Percentiles rank a stretch among this genome's conserved stretches.
Conservation (phyloP, 768 basidiomycete species). For the Mycena amicta region DNA sequence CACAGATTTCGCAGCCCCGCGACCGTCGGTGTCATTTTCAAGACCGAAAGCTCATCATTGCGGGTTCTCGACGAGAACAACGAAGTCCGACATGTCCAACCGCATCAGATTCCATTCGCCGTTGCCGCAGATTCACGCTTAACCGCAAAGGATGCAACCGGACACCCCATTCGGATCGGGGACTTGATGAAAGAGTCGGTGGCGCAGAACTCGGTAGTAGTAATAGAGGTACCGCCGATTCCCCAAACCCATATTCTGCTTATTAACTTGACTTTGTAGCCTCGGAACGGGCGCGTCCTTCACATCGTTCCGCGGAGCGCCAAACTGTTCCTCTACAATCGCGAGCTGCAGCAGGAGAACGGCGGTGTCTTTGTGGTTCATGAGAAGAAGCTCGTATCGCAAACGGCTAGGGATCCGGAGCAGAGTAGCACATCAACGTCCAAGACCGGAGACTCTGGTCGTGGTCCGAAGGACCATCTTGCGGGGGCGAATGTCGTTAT, state of each 20-base stretch:
- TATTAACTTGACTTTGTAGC: no score
- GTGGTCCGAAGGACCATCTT: constrained; percentile 80
- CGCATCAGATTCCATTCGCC: constrained; percentile 91
- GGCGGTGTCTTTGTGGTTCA: constrained; percentile 94
- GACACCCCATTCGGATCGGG: not conserved
- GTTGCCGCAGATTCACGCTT: constrained; percentile 77
- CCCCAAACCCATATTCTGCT: no score
- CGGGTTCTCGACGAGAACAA: constrained; percentile 95
- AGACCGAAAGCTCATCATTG: constrained; percentile 94
- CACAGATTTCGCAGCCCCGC: constrained; percentile 72
- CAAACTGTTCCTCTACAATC: constrained; percentile 92
- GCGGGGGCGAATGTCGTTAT: constrained; percentile 83
- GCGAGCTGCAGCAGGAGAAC: constrained; percentile 79
- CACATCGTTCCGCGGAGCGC: constrained; percentile 88
- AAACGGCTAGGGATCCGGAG: constrained; percentile 81
- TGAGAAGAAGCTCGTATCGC: constrained; percentile 75
- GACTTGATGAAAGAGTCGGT: not conserved
- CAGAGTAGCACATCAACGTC: constrained; percentile 86
- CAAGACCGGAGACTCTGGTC: constrained; percentile 73
- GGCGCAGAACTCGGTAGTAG: no score
- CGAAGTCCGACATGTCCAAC: constrained; percentile 83
- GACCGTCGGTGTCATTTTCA: constrained; percentile 96
- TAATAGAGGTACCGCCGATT: no score
- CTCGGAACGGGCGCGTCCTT: constrained; percentile 85
- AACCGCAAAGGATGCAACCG: not conserved